Evolutionary conservation across 352 stramenopile genomes (phyloP), one percentile per base, ranked within the genome.

Genomic region (Pythium plurisporium): DNA sequence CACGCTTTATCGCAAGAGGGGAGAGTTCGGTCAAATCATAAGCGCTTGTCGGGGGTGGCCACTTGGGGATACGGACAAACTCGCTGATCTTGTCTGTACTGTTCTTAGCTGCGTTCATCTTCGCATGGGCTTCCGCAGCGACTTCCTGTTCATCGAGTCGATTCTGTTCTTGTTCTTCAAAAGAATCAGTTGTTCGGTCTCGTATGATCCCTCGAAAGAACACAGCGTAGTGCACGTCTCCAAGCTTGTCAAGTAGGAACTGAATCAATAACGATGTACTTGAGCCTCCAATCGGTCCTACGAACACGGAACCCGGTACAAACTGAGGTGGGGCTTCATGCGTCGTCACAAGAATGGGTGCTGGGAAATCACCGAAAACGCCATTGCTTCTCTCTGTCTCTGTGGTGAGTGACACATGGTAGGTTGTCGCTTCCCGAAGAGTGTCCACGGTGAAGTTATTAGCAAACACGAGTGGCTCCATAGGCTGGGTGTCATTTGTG

Each of bases 331-430:
- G 55, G 2, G 55, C 51, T 7, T 74, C 54, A 47, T 91, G 76
- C 1, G 82, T 87, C 22, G 66, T 86, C 2, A 91, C 77, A 14
- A 90, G 64, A 11, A 91, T 71, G 29, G 84, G 82, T 14, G 79
- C 77, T 22, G 83, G 82, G 12, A 87, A 90, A 10, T 81, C 77
- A 3, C 81, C 83, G 51, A 85, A 94, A 5, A 94, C 83, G 1
- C 83, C 83, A 19, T 70, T 49, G 34, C 80, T 91, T 0, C 45
- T 51, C 10, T 65, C 59, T 0, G 81, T 91, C 59, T 94, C 82
- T 0, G 84, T 90, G 7, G 81, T 88, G 14, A 94, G 69, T 7
- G 81, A 94, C 17, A 89, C 63, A 34, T 91, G 81, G 46, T 94
- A 94, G 5, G 73, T 89, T 12, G 62, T 75, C 2, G 64, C 78